phyloP scores from a whole-genome alignment of 75 land plant species.

The Chamaecyparis obtusa region DNA sequence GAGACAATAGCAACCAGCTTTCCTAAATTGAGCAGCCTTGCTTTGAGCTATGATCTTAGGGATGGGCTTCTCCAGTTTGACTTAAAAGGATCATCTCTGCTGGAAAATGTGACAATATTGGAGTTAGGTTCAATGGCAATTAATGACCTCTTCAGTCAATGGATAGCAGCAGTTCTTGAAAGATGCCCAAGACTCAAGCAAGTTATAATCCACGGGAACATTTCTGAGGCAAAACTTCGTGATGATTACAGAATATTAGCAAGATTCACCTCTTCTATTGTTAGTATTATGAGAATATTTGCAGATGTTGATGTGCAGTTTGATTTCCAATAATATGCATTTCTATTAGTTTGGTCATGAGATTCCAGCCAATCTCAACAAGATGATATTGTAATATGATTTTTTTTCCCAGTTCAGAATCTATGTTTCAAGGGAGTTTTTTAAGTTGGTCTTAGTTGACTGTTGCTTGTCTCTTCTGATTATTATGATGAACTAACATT shows the following conservation, averaged over 20 bases:
- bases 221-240: constrained; percentile 62
- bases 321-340: constrained; percentile 38
- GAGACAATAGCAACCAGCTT: constrained; percentile 66
- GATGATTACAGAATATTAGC: constrained; percentile 52
- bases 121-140: constrained; percentile 70
- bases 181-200: constrained; percentile 68
- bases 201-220: constrained; percentile 52
- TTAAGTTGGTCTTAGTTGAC: background rate
- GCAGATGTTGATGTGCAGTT: constrained; percentile 57
- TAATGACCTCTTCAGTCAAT: constrained; percentile 54
- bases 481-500: background rate
- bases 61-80: constrained; percentile 50
- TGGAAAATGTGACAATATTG: constrained; percentile 56
- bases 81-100: constrained; percentile 40
- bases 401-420: background rate
- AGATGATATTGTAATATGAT: background rate
- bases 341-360: background rate
- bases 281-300: constrained; percentile 56
- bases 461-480: background rate
- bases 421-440: background rate
- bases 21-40: constrained; percentile 51
- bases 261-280: constrained; percentile 52
- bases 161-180: constrained; percentile 62
- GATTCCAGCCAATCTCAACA: background rate
- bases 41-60: constrained; percentile 58